Evolutionary conservation across 2,329 filamentous ascomycete genomes (phyloP), one percentile per base, ranked within the genome.

Genomic region (Fusarium succisae): DNA sequence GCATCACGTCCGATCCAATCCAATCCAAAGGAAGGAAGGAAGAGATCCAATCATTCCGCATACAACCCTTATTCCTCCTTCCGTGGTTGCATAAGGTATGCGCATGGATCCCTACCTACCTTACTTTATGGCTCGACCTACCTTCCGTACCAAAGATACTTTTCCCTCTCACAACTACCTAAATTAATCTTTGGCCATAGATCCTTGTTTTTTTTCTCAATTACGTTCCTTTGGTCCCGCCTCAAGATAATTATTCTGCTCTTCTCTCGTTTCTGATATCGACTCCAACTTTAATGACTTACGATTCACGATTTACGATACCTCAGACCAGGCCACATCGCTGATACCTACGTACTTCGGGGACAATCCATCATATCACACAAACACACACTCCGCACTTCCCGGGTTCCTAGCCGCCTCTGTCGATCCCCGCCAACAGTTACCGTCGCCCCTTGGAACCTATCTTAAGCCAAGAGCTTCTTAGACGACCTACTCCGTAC

Each of bases 101-200:
- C 14, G 43, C 47, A 43, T 50, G 51, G 26, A 39, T 54, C 35
- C 51, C 28, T 28, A 35, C 28, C 30, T 50, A 15, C 22, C 22
- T 20, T 41, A 41, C 39, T 14, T 41, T 30, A 32, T 55, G 53
- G 44, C 38, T 51, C 41, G 28, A 44, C 54, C 38, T 35, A 30
- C 39, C 39, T 55, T 18, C 11, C 30, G 12, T 51, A 35, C 48
- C 22, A 11, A 35, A 56, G 48, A 35, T 65, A 8, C 59, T 55
- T 58, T 59, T 70, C 55, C 44, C 56, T 66, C 47, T 73, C 38
- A 41, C 70, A 65, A 35, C 32, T 35, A 35, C 68, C 66, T 65
- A 60, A 68, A 60, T 38, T 68, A 54, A 70, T 70, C 57, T 37
- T 70, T 53, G 30, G 30, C 35, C 45, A 57, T 57, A 37, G 26